phyloP scores from a whole-genome alignment of 495 filamentous ascomycete species.

The Usnea hakonensis region DNA sequence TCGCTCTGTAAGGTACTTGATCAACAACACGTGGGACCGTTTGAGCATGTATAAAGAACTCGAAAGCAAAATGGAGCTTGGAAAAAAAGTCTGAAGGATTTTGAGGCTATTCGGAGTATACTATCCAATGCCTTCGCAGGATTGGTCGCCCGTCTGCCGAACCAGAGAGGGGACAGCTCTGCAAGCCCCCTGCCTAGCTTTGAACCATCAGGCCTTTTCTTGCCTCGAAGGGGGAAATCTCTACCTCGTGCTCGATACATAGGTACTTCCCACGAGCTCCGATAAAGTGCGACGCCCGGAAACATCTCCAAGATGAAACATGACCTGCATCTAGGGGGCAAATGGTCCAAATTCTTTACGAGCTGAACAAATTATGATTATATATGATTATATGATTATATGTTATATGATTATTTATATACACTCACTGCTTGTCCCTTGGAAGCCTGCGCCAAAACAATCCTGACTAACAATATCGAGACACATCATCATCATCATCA shows the following conservation, averaged over 20 bases:
- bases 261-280: neutral
- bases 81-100: neutral
- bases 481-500: conserved; percentile 19
- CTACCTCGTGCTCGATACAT: neutral
- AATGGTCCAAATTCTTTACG: neutral
- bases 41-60: no score
- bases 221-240: no score
- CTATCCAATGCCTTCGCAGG: neutral
- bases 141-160: conserved; percentile 6
- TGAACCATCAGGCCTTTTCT: neutral
- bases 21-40: no score
- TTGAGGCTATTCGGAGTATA: neutral
- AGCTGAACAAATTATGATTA: neutral
- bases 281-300: no score
- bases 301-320: neutral
- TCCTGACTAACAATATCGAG: conserved; percentile 2
- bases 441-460: conserved; percentile 3
- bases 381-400: no score
- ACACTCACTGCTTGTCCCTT: neutral
- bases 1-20: no score
- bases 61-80: no score
- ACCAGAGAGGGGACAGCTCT: conserved; percentile 1
- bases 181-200: conserved; percentile 6
- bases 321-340: neutral
- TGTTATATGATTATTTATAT: neutral